Evolutionary conservation across 306 rosid genomes (phyloP).

Genomic region (Cucurbita moschata): DNA sequence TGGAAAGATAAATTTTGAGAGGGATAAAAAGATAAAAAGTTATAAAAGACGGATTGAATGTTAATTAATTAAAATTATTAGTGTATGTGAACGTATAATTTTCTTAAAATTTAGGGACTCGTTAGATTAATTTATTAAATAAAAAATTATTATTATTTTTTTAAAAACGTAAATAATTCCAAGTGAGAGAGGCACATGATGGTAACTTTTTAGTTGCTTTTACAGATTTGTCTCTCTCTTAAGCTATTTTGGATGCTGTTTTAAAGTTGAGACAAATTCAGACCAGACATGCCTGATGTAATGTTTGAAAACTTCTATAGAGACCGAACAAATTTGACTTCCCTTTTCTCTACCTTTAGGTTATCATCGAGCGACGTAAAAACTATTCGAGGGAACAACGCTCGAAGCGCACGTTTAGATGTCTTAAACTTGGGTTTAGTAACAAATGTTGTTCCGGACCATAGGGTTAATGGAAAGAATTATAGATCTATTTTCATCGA

Average conservation of each 20-base stretch:
- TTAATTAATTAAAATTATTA: background rate
- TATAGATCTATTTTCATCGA: background rate
- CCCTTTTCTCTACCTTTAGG: background rate
- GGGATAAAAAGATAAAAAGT: background rate
- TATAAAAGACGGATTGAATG: background rate
- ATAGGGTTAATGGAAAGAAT: background rate
- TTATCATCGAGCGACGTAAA: background rate
- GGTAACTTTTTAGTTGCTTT: background rate
- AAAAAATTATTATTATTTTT: too few relatives aligned
- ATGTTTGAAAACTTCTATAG: background rate
- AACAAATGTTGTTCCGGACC: background rate
- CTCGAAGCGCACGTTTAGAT: background rate
- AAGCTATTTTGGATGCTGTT: background rate
- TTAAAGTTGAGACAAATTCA: background rate
- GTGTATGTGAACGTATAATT: background rate
- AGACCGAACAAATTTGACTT: background rate
- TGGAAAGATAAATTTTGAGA: too few relatives aligned
- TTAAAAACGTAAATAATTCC: background rate
- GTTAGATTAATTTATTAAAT: too few relatives aligned
- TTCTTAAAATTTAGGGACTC: too few relatives aligned
- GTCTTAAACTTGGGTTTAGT: background rate
- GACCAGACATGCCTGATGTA: background rate
- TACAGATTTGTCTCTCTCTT: background rate
- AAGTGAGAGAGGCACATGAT: background rate
- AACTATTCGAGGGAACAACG: background rate